phyloP scores from a whole-genome alignment of 179 eudicot genomes.

The Silene vulgaris region DNA sequence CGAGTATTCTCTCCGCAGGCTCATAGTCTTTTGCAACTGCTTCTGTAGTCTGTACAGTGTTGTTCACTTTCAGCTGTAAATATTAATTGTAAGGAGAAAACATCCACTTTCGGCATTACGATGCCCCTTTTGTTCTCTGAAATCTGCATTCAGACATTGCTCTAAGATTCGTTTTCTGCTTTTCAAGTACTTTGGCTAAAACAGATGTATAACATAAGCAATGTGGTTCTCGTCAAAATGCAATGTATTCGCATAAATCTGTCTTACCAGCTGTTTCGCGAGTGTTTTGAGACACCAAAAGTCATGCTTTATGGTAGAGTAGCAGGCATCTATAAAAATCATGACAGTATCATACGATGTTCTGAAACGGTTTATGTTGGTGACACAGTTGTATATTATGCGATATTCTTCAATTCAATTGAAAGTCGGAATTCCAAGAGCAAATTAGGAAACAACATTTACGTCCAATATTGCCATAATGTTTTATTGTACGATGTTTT shows the following conservation, averaged over 20 bases:
- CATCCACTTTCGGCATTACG: not conserved
- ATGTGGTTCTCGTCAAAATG: not conserved
- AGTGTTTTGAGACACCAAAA: too few relatives aligned
- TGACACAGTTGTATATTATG: too few relatives aligned
- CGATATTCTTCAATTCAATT: not conserved
- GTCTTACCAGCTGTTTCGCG: too few relatives aligned
- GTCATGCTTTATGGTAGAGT: too few relatives aligned
- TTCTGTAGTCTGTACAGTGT: not conserved
- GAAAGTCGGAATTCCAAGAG: not conserved
- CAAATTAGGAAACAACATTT: not conserved
- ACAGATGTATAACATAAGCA: not conserved
- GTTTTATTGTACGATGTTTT: too few relatives aligned
- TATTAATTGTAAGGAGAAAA: not conserved
- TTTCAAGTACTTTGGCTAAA: not conserved
- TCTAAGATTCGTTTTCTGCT: not conserved
- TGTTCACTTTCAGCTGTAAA: not conserved
- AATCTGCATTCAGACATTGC: not conserved
- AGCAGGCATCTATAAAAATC: too few relatives aligned
- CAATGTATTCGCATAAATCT: not conserved
- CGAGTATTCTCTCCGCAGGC: conserved; percentile 50
- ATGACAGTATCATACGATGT: too few relatives aligned
- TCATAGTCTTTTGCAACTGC: conserved; percentile 25
- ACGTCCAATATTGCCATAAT: not conserved
- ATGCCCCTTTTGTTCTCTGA: not conserved
- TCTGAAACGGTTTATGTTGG: too few relatives aligned